These are phyloP conservation scores for Suillus spraguei DNA, from an alignment of 768 basidiomycete species.

Conservation along the genomic window DNA sequence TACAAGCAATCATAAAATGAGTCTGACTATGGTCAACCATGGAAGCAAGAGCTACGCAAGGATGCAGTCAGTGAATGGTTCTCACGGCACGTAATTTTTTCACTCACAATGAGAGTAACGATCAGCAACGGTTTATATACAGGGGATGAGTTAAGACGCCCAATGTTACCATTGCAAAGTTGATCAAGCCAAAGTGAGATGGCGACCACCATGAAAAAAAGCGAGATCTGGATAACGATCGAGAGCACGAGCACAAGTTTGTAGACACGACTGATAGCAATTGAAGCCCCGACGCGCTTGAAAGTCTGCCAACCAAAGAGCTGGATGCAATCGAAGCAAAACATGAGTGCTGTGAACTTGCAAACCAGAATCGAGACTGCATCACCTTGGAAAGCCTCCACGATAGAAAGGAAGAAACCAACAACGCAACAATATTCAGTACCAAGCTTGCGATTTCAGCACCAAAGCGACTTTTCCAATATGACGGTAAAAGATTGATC, in stretches of 20 bases:
- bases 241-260: slow-evolving; percentile 70
- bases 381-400: slow-evolving; percentile 75
- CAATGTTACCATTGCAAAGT: slow-evolving; percentile 66
- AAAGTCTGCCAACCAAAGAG: slow-evolving; percentile 87
- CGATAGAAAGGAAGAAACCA: slow-evolving; percentile 64
- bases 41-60: slow-evolving; percentile 59
- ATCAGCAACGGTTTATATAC: slow-evolving; percentile 60
- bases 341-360: neutral
- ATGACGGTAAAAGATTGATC: slow-evolving; percentile 56
- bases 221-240: slow-evolving; percentile 71
- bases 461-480: slow-evolving; percentile 61
- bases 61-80: slow-evolving; percentile 9
- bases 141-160: slow-evolving; percentile 46
- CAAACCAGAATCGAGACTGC: slow-evolving; percentile 9
- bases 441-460: slow-evolving; percentile 69
- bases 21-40: slow-evolving; percentile 63
- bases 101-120: slow-evolving; percentile 60
- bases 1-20: slow-evolving; percentile 7
- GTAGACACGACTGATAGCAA: slow-evolving; percentile 74
- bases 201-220: slow-evolving; percentile 76
- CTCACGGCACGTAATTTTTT: slow-evolving; percentile 4
- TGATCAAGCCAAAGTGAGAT: slow-evolving; percentile 80
- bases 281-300: slow-evolving; percentile 80
- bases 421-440: slow-evolving; percentile 60
- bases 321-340: slow-evolving; percentile 33